Base-by-base conservation (phyloP, 2,329 filamentous ascomycete species). In the Ophiostoma novo-ulmi region DNA sequence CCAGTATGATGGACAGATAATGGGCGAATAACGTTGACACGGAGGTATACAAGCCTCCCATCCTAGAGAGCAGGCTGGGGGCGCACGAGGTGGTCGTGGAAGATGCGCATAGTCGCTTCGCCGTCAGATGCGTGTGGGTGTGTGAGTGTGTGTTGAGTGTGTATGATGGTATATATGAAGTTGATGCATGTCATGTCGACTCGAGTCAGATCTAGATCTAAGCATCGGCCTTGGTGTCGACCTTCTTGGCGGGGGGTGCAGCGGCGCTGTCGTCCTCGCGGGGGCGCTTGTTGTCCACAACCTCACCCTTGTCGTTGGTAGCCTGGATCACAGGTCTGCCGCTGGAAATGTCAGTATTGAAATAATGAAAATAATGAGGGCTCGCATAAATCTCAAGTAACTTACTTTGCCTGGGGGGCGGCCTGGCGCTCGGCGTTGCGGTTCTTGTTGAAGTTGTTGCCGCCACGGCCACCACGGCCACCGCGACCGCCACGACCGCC, bases 231-330 rank as follows among this genome's bases (percentile, higher is more conserved):
- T 87, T 86, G 76, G 77, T 80, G 73, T 89, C 86, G 58, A 88
- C 83, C 81, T 89, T 90, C 83, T 90, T 90, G 26, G 86, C 82
- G 3, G 85, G 80, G 39, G 82, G 85, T 71, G 82, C 81, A n/a
- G 77, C 80, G 6, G 71, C 71, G 44, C 75, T 77, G 64, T 77
- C 80, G 39, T 85, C 85, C 11, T 88, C 85, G 70, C 85, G 84
- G 41, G 80, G 74, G 70, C 87, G 86, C 81, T 89, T 88, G 36
- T 76, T 74, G 66, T 77, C 71, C 55, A 76, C 75, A 31, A 76
- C 75, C 72, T 80, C 79, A 36, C 78, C 73, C 73, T 76, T 75
- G 68, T 71, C 74, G 69, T 78, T 76, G 61, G 82, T 84, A 22
- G 81, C 78, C 75, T 85, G 80, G 73, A 85, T 84, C 71, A 77